Base-by-base conservation (phyloP, 768 basidiomycete genomes). In the Hypsizygus marmoreus region DNA sequence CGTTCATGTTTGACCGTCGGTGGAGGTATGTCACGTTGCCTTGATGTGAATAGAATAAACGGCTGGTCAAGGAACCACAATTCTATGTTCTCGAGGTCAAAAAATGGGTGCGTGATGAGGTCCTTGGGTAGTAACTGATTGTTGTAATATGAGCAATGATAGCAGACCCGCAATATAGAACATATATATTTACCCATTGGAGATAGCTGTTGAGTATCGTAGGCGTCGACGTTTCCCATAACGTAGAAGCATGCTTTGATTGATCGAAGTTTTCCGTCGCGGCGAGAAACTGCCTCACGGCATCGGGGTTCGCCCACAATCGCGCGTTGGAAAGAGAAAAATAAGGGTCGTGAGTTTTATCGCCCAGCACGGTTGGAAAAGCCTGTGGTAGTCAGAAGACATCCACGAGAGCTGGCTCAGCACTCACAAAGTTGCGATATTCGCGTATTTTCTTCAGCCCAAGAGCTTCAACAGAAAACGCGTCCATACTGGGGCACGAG, bases 371-470 rank as follows among this genome's bases (percentile, higher is more conserved):
- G n/a, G 7, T 3, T 4, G 25, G 39, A 40, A 40, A 40, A 3
- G 39, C 39, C 39, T 40, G 6, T 24, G n/a, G 12, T 4, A 14
- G 4, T 23, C 4, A 2, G 3, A 28, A 28, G 29, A 16, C n/a
- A 6, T 8, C 13, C 16, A 6, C 11, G 14, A 22, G 23, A 7
- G 23, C 11, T 13, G 6, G 11, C 12, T 12, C 6, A 9, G 23
- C 6, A n/a, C 39, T 40, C 39, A 40, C 39, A 29, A 40, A 40
- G 2, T 40, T n/a, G 9, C 39, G 39, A 14, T 13, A 40, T 2
- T 25, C 25, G n/a, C 39, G 39, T 40, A 40, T 13, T n/a, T 40
- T 22, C 16, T 29, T 40, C 39, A 40, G n/a, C n/a, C n/a, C n/a
- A n/a, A 4, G 14, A 10, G 6, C 39, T 26, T 26, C 37, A 6